Evolutionary conservation across 2,329 filamentous ascomycete species (phyloP), one percentile per base, ranked within the genome.

Genomic region (Pestalotiopsis sp.): DNA sequence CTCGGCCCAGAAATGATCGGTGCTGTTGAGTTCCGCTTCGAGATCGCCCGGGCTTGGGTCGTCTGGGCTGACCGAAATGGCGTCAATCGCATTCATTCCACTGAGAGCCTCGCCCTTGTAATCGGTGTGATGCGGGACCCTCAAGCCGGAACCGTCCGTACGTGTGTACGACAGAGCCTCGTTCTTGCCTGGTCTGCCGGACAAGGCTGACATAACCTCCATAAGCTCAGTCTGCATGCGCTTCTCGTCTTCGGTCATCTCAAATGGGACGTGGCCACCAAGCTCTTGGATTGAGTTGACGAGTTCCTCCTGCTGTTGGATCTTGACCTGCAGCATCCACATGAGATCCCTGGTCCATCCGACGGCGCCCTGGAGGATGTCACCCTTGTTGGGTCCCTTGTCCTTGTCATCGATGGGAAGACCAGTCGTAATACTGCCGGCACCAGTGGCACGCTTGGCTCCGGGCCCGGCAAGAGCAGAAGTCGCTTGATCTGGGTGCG

Each of bases 371-470:
- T 98, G 98, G 75, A 99, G 91, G 69, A 99, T 98, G 75, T 99
- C 96, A 63, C 96, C 96, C 83, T 99, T 99, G 85, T 98, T 98
- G 5, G 96, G 96, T 0, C 96, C 96, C 79, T 98, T 98, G 83
- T 99, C 96, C 80, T 98, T 98, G 74, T 98, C 96, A 75, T 99
- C 96, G 45, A 97, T 88, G 0, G 96, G 95, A 38, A 98, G 87
- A 14, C 95, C 94, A 72, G 95, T 95, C 5, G 94, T 97, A 75
- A 98, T 98, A 78, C 93, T 97, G 49, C 92, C 92, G 6, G 90
- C 86, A 66, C 91, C 90, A 40, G 92, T 89, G 38, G 94, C 94
- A 71, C 95, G 90, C 72, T 94, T 89, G 56, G 93, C 94, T 72
- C 91, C 93, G 27, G 93, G 93, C 17, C 94, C 94, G 65, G 94